Evolutionary conservation across 1,139 yeast genomes (phyloP), one percentile per base, ranked within the genome.

Genomic region (Komagataea norvegica): DNA sequence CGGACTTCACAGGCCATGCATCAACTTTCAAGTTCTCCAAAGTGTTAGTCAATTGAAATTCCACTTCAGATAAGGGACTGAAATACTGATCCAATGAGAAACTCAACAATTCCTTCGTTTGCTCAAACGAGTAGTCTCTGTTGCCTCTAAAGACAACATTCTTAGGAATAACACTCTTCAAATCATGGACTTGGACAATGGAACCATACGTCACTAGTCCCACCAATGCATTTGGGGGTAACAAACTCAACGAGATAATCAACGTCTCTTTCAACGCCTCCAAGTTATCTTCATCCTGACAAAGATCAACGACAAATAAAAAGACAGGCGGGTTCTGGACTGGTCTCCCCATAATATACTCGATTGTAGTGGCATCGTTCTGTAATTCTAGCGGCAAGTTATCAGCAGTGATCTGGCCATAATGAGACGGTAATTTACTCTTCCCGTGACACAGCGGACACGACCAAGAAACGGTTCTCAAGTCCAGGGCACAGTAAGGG

Each of bases 171-270:
- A 77, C 72, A 42, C 80, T 77, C 54, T 83, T 80, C 49, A 91
- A 69, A 63, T 93, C 98, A 61, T 91, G 95, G 39, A 93, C 86
- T 59, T 88, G 95, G 42, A 89, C 88, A 75, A 87, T 89, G 29
- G 96, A 89, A 40, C 97, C 98, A 60, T 74, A 91, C 28, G 97
- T 89, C 56, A 91, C 77, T 54, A 91, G 74, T 34, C 97, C 97
- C 44, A 91, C 81, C 44, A 89, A 72, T 2, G 96, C 93, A 56
- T 91, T 88, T 31, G 95, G 94, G 22, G 99, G 99, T 56, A 91
- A 75, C 52, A 86, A 67, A 40, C 87, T 75, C 51, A 93, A 72
- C 11, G 95, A 79, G 42, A 87, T 79, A 41, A 88, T 77, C 54
- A 91, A 72, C 23, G 95, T 76, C 52, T 88, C 96, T 60, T 87